Evolutionary conservation across 192 early-diverging fungal genomes (phyloP).

Genomic region (Backusella tuberculispora): DNA sequence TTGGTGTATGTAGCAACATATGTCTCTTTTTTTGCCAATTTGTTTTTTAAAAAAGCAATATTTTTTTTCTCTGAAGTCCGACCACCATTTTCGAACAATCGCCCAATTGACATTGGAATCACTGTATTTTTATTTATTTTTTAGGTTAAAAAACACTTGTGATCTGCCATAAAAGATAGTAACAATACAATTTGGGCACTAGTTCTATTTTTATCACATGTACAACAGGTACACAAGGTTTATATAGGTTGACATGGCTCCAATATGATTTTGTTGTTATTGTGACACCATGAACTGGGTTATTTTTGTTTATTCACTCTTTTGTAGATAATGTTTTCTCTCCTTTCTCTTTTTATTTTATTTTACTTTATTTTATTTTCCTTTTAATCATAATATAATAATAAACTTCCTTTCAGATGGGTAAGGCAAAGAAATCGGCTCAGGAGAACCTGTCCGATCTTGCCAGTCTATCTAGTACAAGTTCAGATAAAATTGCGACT

Average conservation of each 20-base stretch:
- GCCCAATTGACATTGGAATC: too few species aligned
- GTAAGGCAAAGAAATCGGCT: constrained; percentile 24
- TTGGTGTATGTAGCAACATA: too few species aligned
- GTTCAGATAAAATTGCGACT: constrained; percentile 16
- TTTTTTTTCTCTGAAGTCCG: too few species aligned
- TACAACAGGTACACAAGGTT: background rate
- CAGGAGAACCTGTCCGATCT: constrained; percentile 30
- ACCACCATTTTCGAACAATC: too few species aligned
- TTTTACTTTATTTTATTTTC: constrained; percentile 18
- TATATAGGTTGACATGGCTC: constrained; percentile 11
- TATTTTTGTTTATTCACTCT: constrained; percentile 23
- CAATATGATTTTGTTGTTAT: constrained; percentile 3
- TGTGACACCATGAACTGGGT: constrained; percentile 1
- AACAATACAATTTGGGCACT: background rate
- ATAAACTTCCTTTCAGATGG: constrained; percentile 24
- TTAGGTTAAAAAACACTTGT: background rate
- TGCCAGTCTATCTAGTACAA: constrained; percentile 11
- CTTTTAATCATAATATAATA: constrained; percentile 15
- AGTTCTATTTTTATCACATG: constrained; percentile 9
- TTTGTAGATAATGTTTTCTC: constrained; percentile 19
- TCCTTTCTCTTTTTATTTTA: constrained; percentile 18
- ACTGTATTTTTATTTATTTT: background rate
- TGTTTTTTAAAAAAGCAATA: too few species aligned
- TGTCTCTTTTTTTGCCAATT: too few species aligned
- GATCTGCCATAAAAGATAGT: constrained; percentile 6